A percentile compares a stretch with the other conserved stretches of the same genome.
These are phyloP conservation scores for Phytopythium delawarense DNA, from an alignment of 352 stramenopile genomes.

Conservation along the genomic window DNA sequence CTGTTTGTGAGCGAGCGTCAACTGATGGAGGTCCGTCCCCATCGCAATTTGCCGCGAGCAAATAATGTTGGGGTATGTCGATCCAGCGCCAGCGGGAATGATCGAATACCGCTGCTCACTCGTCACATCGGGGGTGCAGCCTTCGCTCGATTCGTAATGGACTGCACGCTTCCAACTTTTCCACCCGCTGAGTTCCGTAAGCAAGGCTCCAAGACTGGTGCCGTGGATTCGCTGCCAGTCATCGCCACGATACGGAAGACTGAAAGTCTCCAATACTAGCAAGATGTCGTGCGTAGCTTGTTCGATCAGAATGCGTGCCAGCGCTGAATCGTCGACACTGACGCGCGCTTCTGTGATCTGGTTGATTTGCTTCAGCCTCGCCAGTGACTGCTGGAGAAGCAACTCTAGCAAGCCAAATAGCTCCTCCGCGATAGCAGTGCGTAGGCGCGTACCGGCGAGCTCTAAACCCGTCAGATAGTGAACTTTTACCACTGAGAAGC, in stretches of 20 bases:
- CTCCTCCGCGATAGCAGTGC: constrained; percentile 40
- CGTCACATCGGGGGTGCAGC: constrained; percentile 20
- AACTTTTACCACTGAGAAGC: constrained; percentile 41
- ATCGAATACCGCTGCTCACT: constrained; percentile 44
- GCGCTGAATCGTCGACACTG: constrained; percentile 13
- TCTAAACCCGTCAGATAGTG: constrained; percentile 76
- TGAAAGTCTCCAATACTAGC: constrained; percentile 71
- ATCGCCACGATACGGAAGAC: constrained; percentile 56
- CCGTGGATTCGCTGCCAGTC: constrained; percentile 60
- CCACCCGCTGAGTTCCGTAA: constrained; percentile 77
- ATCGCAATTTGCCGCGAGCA: constrained; percentile 59
- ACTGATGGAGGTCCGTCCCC: constrained; percentile 57
- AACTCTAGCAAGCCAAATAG: constrained; percentile 64
- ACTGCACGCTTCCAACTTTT: constrained; percentile 69
- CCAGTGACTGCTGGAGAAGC: constrained; percentile 44
- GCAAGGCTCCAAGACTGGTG: constrained; percentile 56
- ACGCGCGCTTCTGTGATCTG: constrained; percentile 21
- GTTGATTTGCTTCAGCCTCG: constrained; percentile 34
- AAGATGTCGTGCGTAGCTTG: constrained; percentile 62
- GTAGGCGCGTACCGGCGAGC: constrained; percentile 46
- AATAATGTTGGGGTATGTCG: constrained; percentile 66
- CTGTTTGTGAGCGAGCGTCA: constrained; percentile 44
- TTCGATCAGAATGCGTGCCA: constrained; percentile 28
- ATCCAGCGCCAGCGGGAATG: constrained; percentile 44
- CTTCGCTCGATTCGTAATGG: constrained; percentile 45